These are phyloP conservation scores for Rubroboletus satanas DNA, from an alignment of 768 basidiomycete genomes.

Conservation along the genomic window DNA sequence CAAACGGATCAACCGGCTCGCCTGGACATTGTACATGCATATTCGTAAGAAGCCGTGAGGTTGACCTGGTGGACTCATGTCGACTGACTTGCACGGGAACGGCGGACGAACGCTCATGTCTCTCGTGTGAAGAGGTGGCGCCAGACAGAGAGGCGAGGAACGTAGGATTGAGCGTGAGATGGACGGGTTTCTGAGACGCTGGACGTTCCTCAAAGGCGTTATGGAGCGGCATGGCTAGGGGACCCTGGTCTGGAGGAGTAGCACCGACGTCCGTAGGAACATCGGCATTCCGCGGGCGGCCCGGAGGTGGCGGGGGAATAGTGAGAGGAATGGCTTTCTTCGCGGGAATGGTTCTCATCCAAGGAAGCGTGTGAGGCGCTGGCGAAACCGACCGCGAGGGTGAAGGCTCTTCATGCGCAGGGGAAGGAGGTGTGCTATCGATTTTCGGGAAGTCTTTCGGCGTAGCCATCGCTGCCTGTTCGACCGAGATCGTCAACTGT, in stretches of 20 bases:
- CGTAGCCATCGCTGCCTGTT: constrained; percentile 33
- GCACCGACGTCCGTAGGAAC: constrained; percentile 36
- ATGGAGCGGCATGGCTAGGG: constrained; percentile 40
- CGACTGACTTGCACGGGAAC: constrained; percentile 17
- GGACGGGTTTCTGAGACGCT: constrained; percentile 14
- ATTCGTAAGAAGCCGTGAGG: constrained; percentile 43
- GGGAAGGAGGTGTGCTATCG: constrained; percentile 27
- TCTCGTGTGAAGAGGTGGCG: constrained; percentile 10
- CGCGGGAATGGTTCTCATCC: constrained; percentile 23
- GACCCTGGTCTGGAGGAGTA: constrained; percentile 22
- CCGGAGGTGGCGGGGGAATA: constrained; percentile 30
- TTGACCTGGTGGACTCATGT: constrained; percentile 30
- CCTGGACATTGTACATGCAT: constrained; percentile 39
- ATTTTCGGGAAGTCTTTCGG: constrained; percentile 26
- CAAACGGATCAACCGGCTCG: constrained; percentile 50
- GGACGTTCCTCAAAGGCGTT: constrained; percentile 34
- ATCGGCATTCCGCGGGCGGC: constrained; percentile 30
- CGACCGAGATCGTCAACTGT: constrained; percentile 43
- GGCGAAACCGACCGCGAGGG: constrained; percentile 34
- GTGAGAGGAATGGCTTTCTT: constrained; percentile 35
- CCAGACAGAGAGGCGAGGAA: constrained; percentile 7
- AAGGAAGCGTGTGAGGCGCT: constrained; percentile 23
- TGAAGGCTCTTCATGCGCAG: constrained; percentile 23
- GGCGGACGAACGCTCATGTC: constrained; percentile 22
- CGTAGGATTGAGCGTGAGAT: constrained; percentile 16